These are phyloP conservation scores for Balakata baccata DNA, from an alignment of 345 rosid genomes.

Conservation along the genomic window DNA sequence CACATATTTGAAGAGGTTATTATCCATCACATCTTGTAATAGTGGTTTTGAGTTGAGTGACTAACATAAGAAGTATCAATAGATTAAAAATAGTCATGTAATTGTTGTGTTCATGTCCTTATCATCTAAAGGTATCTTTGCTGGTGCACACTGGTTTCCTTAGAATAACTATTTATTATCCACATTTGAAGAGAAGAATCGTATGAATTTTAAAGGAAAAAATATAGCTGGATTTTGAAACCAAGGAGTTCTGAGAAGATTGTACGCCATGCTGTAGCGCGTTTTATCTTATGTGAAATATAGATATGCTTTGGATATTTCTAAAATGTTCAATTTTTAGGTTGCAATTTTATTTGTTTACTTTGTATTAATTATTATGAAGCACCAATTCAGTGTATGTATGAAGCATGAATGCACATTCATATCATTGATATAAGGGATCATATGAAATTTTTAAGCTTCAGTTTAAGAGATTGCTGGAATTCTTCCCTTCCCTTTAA, in stretches of 20 bases:
- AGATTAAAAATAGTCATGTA: too few relatives aligned
- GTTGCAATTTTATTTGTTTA: background rate
- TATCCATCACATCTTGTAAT: background rate
- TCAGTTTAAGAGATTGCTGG: background rate
- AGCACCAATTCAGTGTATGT: background rate
- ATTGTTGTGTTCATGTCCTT: too few relatives aligned
- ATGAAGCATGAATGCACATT: background rate
- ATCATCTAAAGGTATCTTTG: background rate
- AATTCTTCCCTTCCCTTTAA: background rate
- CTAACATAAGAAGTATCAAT: too few relatives aligned
- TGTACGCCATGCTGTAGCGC: background rate
- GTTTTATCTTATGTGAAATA: background rate
- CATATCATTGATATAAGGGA: background rate
- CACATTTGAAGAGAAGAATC: background rate
- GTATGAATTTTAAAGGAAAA: background rate
- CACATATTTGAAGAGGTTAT: background rate
- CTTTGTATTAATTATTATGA: background rate
- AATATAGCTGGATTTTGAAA: background rate
- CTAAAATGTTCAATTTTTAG: background rate
- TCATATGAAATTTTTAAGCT: background rate
- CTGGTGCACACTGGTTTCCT: background rate
- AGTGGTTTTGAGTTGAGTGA: too few relatives aligned
- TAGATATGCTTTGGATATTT: background rate
- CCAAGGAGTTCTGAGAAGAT: background rate
- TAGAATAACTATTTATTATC: background rate